A percentile compares a stretch with the other conserved stretches of the same genome.
These are phyloP conservation scores for Mortierella sp. DNA, from an alignment of 371 early-diverging fungal genomes.

Conservation along the genomic window DNA sequence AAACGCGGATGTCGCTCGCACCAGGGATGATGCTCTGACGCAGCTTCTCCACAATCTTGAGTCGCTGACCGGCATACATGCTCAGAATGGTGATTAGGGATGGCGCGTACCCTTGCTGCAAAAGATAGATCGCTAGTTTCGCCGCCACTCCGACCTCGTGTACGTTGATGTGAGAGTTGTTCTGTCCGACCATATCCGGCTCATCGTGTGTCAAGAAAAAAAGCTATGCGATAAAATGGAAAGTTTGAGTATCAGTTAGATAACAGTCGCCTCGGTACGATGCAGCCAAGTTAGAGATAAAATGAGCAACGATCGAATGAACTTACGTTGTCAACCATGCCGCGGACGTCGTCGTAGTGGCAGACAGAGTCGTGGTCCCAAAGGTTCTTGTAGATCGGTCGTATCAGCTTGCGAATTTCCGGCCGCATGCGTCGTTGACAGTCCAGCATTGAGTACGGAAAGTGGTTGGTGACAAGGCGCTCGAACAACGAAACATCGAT, in stretches of 20 bases:
- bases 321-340: constrained; percentile 70
- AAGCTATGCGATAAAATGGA: constrained; percentile 11
- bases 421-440: constrained; percentile 84
- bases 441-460: constrained; percentile 67
- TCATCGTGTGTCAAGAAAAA: constrained; percentile 66
- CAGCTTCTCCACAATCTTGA: constrained; percentile 58
- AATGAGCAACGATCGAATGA: constrained; percentile 18
- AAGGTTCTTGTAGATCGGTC: constrained; percentile 67
- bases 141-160: constrained; percentile 74
- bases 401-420: constrained; percentile 71
- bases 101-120: constrained; percentile 62
- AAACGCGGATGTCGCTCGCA: constrained; percentile 64
- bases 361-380: constrained; percentile 65
- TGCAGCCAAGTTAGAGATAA: no score
- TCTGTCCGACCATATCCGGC: constrained; percentile 61
- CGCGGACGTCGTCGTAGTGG: constrained; percentile 65
- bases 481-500: constrained; percentile 80
- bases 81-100: constrained; percentile 71
- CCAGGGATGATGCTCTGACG: constrained; percentile 53
- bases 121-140: constrained; percentile 65
- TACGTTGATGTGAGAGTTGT: constrained; percentile 70
- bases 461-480: constrained; percentile 65
- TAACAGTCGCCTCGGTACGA: not conserved
- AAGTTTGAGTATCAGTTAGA: not conserved
- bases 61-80: constrained; percentile 74